Evolutionary conservation across 768 basidiomycete species (phyloP).

Genomic region (Boletus vermiculosoides): DNA sequence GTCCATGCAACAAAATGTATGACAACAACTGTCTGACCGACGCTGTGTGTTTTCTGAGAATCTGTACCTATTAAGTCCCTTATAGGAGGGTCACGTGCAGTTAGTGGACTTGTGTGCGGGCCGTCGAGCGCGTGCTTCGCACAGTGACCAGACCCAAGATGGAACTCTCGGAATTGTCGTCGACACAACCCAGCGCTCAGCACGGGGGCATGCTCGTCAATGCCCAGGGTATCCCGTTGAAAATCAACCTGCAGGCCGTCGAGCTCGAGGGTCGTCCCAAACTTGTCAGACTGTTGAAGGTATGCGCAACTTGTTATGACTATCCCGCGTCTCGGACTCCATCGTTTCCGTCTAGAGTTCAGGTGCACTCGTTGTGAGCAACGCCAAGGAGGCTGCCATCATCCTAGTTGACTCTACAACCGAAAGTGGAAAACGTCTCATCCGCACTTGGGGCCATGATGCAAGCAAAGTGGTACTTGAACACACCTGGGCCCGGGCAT

Average conservation of each 20-base stretch:
- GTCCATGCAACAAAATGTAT: slow-evolving; percentile 35
- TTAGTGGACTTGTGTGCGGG: background rate
- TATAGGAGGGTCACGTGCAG: slow-evolving; percentile 11
- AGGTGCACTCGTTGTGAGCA: slow-evolving; percentile 52
- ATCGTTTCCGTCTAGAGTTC: slow-evolving; percentile 41
- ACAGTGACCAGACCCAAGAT: slow-evolving; percentile 10
- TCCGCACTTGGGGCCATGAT: slow-evolving; percentile 58
- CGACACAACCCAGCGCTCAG: slow-evolving; percentile 13
- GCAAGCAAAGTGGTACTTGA: slow-evolving; percentile 48
- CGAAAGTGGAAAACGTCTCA: slow-evolving; percentile 52
- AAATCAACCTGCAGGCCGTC: slow-evolving; percentile 57
- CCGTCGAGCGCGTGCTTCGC: background rate
- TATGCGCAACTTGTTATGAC: slow-evolving; percentile 23
- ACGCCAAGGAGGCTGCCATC: slow-evolving; percentile 51
- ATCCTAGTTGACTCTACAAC: slow-evolving; percentile 58
- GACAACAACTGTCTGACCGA: slow-evolving; percentile 6
- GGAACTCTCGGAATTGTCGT: slow-evolving; percentile 21
- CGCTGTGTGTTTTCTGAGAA: background rate
- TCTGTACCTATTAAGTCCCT: background rate
- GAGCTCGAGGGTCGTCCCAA: slow-evolving; percentile 50
- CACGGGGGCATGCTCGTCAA: slow-evolving; percentile 38
- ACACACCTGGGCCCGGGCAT: slow-evolving; percentile 52
- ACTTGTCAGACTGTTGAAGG: slow-evolving; percentile 51
- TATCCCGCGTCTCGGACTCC: background rate
- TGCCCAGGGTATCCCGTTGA: slow-evolving; percentile 41